phyloP scores from a whole-genome alignment of 2,329 filamentous ascomycete genomes.

The Fusarium sp. region DNA sequence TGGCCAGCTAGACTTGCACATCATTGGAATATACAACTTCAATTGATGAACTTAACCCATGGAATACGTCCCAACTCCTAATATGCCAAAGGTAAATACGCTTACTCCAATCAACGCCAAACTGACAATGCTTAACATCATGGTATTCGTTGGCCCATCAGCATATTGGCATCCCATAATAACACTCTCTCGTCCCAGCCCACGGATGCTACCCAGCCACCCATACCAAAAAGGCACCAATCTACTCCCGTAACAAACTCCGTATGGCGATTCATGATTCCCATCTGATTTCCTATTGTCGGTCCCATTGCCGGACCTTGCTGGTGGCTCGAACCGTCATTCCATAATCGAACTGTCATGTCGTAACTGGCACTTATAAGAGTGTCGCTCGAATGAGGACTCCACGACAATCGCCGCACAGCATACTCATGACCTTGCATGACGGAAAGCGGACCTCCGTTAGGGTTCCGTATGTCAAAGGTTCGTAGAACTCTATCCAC shows the following conservation, averaged over 20 bases:
- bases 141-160: slow-evolving; percentile 51
- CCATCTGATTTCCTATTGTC: slow-evolving; percentile 76
- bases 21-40: background rate
- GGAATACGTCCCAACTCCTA: background rate
- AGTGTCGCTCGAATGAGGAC: slow-evolving; percentile 90
- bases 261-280: slow-evolving; percentile 90
- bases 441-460: slow-evolving; percentile 76
- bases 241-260: slow-evolving; percentile 97
- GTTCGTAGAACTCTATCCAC: slow-evolving; percentile 89
- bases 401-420: slow-evolving; percentile 87
- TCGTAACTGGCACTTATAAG: slow-evolving; percentile 93
- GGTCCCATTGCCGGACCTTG: slow-evolving; percentile 52
- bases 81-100: background rate
- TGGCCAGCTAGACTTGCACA: background rate
- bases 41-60: background rate
- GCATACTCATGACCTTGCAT: slow-evolving; percentile 93
- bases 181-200: slow-evolving; percentile 94
- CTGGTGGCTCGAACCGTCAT: slow-evolving; percentile 70
- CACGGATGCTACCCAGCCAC: slow-evolving; percentile 94
- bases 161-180: slow-evolving; percentile 85
- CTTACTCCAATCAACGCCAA: slow-evolving; percentile 38
- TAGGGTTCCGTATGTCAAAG: slow-evolving; percentile 87
- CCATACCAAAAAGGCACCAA: slow-evolving; percentile 96
- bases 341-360: slow-evolving; percentile 97
- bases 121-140: slow-evolving; percentile 12